Evolutionary conservation across 2,329 filamentous ascomycete genomes (phyloP), one percentile per base, ranked within the genome.

Genomic region (Xylaria sp.): DNA sequence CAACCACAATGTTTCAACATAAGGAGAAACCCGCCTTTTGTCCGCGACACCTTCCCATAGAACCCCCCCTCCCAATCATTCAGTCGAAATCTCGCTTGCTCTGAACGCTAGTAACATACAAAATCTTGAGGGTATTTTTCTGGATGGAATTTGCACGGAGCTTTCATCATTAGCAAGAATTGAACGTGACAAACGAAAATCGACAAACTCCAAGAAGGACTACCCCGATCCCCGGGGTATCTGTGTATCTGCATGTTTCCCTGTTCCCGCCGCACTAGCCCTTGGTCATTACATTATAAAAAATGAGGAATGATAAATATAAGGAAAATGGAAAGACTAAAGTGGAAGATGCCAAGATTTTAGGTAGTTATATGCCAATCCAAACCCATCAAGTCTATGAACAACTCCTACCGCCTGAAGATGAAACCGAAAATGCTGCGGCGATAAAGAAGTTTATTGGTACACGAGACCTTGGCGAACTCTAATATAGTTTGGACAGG

Each of bases 221-320:
- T 48, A 38, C 52, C 58, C 65, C 64, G 55, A 62, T 61, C 63
- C 63, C 58, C 56, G 65, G 67, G 67, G 67, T 70, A 67, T 70
- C 67, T 65, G 58, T 68, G 53, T 63, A 65, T 67, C 65, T 65
- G 58, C 58, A 46, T 61, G 54, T 54, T 64, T 65, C 62, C 59
- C 25, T 54, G 56, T 58, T 62, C 40, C 66, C 63, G 63, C 66
- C 66, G 62, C 67, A 65, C 66, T 68, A 67, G 58, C 60, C 63
- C 62, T 53, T 33, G 49, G 48, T 70, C 69, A 72, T 72, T 71
- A 72, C 66, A 72, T 72, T 71, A 63, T 41, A 59, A 37, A 48
- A 43, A 62, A 58, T 54, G 65, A 60, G 33, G 60, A 57, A 33
- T 52, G 47, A 41, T 29, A 53, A 13, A 48, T 27, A 54, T 48